Conservation (phyloP, 768 basidiomycete species). For the Termitomyces sp. region DNA sequence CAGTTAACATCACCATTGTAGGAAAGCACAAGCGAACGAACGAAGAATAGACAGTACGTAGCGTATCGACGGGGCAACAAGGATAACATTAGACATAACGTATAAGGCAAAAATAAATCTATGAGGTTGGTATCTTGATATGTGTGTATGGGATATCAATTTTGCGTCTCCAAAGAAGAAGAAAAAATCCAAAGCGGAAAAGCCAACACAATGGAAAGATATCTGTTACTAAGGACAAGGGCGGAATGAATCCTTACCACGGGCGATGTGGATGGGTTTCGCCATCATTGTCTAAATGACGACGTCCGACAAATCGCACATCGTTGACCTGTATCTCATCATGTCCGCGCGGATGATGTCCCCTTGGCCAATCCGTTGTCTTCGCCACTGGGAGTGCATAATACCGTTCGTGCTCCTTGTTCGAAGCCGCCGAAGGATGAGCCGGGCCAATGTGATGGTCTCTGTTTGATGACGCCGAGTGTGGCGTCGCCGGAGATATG, state of each 20-base stretch:
- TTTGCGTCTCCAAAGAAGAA: neutral
- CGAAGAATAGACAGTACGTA: neutral
- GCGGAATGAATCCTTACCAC: slow-evolving; percentile 29
- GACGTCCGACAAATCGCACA: slow-evolving; percentile 18
- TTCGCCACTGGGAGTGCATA: slow-evolving; percentile 1
- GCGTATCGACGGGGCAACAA: neutral
- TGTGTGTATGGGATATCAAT: slow-evolving; percentile 2
- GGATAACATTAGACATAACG: slow-evolving; percentile 8
- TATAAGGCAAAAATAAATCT: slow-evolving; percentile 4
- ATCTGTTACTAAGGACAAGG: neutral
- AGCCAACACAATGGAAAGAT: neutral
- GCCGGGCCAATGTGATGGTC: neutral
- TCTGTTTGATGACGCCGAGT: slow-evolving; percentile 30
- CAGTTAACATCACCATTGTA: neutral
- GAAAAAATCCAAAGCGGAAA: neutral
- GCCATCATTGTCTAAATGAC: slow-evolving; percentile 27
- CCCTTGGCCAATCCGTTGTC: slow-evolving; percentile 9
- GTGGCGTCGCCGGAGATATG: slow-evolving; percentile 50
- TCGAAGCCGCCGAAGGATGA: neutral
- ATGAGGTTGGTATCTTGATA: slow-evolving; percentile 6
- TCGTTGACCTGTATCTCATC: slow-evolving; percentile 19
- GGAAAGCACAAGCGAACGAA: neutral
- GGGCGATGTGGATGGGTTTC: slow-evolving; percentile 40
- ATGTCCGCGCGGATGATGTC: slow-evolving; percentile 9
- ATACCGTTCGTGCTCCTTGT: slow-evolving; percentile 10